phyloP scores from a whole-genome alignment of 192 early-diverging fungal genomes.

The Coemansia aciculifera region DNA sequence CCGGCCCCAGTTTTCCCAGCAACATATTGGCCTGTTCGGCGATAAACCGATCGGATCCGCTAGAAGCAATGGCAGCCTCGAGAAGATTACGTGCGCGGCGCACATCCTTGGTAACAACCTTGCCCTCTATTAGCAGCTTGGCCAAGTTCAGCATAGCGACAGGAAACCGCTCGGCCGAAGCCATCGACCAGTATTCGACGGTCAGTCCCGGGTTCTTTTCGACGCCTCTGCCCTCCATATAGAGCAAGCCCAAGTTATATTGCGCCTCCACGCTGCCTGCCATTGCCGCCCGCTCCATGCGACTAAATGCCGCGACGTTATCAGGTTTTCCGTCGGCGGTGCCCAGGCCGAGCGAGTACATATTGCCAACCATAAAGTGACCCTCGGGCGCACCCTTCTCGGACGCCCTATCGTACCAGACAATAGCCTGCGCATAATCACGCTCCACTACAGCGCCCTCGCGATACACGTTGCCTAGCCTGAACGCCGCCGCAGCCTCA shows the following conservation, averaged over 20 bases:
- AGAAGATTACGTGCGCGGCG: conserved; percentile 18
- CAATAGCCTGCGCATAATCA: conserved; percentile 14
- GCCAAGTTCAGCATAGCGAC: conserved; percentile 35
- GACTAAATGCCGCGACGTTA: conserved; percentile 15
- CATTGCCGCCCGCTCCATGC: conserved; percentile 36
- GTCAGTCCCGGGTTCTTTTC: conserved; percentile 25
- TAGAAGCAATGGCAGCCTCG: conserved; percentile 16
- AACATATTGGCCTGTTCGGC: conserved; percentile 5
- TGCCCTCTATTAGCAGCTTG: conserved; percentile 28
- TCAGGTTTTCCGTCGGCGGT: conserved; percentile 21
- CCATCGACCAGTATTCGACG: conserved; percentile 39
- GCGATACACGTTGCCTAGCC: conserved; percentile 29
- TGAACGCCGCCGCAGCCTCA: conserved; percentile 17
- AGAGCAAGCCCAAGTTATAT: conserved; percentile 38
- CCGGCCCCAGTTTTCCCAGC: conserved; percentile 17
- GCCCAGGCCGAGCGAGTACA: conserved; percentile 22
- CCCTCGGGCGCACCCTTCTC: conserved; percentile 16
- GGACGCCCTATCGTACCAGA: conserved; percentile 27
- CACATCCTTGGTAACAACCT: conserved; percentile 10
- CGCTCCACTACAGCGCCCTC: neutral
- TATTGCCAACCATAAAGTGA: conserved; percentile 30
- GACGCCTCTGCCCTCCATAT: conserved; percentile 26
- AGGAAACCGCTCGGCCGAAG: conserved; percentile 25
- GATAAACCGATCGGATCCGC: conserved; percentile 14
- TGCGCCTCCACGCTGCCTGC: conserved; percentile 28